These are phyloP conservation scores for Wickerhamomyces xylosicus DNA, from an alignment of 805 yeast species.

Conservation along the genomic window DNA sequence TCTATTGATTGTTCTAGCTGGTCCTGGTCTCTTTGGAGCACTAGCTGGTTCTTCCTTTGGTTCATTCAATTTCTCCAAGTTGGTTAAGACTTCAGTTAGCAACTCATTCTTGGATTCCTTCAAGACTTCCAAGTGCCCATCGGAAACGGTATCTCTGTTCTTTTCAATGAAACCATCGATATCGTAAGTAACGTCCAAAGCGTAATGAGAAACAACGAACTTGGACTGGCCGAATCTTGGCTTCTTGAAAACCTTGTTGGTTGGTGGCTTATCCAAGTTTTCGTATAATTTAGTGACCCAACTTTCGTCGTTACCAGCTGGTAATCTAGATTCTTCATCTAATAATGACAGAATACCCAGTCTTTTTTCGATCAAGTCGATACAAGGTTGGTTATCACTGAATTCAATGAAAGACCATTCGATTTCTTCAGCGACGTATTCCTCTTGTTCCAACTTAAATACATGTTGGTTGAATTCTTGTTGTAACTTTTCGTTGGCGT, in stretches of 20 bases:
- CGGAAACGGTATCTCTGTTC: conserved; percentile 95
- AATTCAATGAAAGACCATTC: conserved; percentile 96
- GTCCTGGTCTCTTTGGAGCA: conserved; percentile 24
- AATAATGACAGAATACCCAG: conserved; percentile 79
- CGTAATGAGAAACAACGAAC: conserved; percentile 87
- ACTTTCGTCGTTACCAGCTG: conserved; percentile 85
- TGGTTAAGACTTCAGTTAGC: conserved; percentile 51
- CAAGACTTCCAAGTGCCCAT: conserved; percentile 84
- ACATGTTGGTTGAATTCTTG: conserved; percentile 97
- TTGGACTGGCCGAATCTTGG: conserved; percentile 92
- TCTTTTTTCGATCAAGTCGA: conserved; percentile 79
- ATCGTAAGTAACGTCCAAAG: conserved; percentile 87
- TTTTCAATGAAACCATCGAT: conserved; percentile 93
- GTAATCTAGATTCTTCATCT: conserved; percentile 93
- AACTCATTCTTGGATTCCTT: conserved; percentile 58
- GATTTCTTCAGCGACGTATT: conserved; percentile 82
- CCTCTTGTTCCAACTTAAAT: conserved; percentile 94
- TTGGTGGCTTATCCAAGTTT: conserved; percentile 70
- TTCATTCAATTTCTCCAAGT: conserved; percentile 42
- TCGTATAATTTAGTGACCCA: conserved; percentile 89
- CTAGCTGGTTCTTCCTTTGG: conserved; percentile 22
- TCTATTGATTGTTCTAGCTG: conserved; percentile 37
- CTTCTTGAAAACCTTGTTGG: conserved; percentile 70
- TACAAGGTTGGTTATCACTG: conserved; percentile 95
- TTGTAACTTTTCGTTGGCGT: conserved; percentile 93